Evolutionary conservation across 2,329 filamentous ascomycete genomes (phyloP).

Genomic region (Pestalotiopsis sp.): DNA sequence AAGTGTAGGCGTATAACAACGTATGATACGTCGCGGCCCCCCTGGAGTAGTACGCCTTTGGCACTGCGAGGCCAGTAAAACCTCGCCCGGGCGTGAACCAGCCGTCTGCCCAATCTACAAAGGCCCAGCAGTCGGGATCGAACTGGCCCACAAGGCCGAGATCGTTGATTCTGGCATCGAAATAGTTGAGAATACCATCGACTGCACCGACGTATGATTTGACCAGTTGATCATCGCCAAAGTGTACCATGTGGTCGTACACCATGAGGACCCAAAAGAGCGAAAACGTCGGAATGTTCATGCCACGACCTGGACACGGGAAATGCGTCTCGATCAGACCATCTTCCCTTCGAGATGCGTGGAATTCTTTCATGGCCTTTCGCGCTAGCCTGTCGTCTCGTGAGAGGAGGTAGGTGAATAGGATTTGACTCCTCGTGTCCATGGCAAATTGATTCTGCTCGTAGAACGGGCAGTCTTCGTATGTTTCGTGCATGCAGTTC

Average conservation of each 20-base stretch:
- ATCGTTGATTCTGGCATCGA: constrained; percentile 13
- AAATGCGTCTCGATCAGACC: constrained; percentile 34
- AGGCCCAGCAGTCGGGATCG: constrained; percentile 32
- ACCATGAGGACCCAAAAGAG: constrained; percentile 36
- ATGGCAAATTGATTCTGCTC: constrained; percentile 36
- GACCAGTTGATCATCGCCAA: constrained; percentile 26
- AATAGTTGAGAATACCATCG: constrained; percentile 16
- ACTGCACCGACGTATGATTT: constrained; percentile 11
- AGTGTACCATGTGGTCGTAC: constrained; percentile 32
- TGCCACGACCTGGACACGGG: constrained; percentile 24
- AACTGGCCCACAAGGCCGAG: constrained; percentile 22
- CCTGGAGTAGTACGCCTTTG: constrained; percentile 16
- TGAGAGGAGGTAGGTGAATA: constrained; percentile 36
- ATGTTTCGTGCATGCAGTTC: constrained; percentile 39
- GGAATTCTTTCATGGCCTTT: constrained; percentile 35
- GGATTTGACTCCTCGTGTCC: constrained; percentile 25
- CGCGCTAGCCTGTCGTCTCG: constrained; percentile 34
- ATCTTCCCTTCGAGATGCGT: constrained; percentile 26
- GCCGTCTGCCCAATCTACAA: constrained; percentile 36
- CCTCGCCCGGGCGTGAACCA: constrained; percentile 24
- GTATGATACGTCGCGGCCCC: constrained; percentile 20
- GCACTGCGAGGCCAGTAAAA: constrained; percentile 11
- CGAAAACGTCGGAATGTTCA: constrained; percentile 34
- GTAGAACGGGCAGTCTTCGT: constrained; percentile 38
- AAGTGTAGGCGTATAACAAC: constrained; percentile 16